Evolutionary conservation across 1,284 basidiomycete genomes (phyloP).

Genomic region (Papiliotrema laurentii): DNA sequence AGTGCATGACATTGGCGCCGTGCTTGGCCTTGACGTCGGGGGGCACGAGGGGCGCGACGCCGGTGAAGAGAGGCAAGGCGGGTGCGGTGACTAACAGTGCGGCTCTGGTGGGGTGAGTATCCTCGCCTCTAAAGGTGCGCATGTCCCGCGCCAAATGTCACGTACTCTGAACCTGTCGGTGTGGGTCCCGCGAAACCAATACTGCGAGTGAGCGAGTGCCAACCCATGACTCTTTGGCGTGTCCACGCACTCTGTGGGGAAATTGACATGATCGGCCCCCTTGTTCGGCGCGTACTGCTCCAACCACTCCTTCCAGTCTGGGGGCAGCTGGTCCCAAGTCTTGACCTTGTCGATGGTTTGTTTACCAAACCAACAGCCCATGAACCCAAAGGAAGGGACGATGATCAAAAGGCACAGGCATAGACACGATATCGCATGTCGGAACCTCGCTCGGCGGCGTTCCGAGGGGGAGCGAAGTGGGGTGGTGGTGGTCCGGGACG

Average conservation of each 20-base stretch:
- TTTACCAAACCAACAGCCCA: constrained; percentile 23
- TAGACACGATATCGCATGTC: constrained; percentile 19
- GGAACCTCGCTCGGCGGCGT: constrained; percentile 4
- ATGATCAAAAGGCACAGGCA: constrained; percentile 24
- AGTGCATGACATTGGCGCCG: constrained; percentile 46
- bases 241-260: constrained; percentile 42
- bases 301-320: constrained; percentile 35
- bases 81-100: constrained; percentile 73
- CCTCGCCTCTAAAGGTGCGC: not conserved
- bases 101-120: constrained; percentile 44
- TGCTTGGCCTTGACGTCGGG: constrained; percentile 23
- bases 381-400: constrained; percentile 19
- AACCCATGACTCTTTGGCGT: not conserved
- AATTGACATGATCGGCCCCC: constrained; percentile 26
- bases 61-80: constrained; percentile 66
- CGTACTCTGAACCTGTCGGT: constrained; percentile 70
- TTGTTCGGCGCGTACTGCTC: constrained; percentile 18
- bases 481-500: no score
- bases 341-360: constrained; percentile 19
- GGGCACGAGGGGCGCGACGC: constrained; percentile 60
- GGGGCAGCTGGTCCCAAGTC: constrained; percentile 31
- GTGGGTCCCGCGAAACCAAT: constrained; percentile 78
- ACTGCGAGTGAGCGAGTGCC: constrained; percentile 35
- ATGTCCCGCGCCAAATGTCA: no score
- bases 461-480: not conserved